Conservation (phyloP, 257 asterid genomes). For the Knoxia roxburghii region DNA sequence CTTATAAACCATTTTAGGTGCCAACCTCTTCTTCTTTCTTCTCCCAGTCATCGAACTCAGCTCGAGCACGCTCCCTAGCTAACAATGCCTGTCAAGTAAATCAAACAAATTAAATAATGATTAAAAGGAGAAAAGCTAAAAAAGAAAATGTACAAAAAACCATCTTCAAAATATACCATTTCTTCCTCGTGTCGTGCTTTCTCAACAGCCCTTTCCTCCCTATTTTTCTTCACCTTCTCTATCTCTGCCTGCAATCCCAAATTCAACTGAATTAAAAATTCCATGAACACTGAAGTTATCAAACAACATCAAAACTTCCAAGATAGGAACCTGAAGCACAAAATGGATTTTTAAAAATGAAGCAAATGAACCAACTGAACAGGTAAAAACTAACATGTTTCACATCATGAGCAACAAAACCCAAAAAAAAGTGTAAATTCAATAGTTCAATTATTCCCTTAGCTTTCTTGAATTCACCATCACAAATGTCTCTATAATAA, state of each 20-base stretch:
- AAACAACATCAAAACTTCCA: neutral
- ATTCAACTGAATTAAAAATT: neutral
- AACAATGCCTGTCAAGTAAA: conserved; percentile 49
- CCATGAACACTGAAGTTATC: neutral
- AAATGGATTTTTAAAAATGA: neutral
- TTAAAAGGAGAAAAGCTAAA: neutral
- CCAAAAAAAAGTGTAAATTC: neutral
- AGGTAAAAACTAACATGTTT: neutral
- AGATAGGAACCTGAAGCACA: too few species aligned
- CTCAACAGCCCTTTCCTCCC: conserved; percentile 94
- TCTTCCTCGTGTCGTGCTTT: conserved; percentile 98
- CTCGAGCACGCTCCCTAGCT: conserved; percentile 96
- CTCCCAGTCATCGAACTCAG: conserved; percentile 99
- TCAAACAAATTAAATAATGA: neutral
- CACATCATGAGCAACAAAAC: neutral
- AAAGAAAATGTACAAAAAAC: conserved; percentile 7
- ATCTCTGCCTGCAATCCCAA: conserved; percentile 64
- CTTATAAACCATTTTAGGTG: neutral
- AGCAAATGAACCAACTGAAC: neutral
- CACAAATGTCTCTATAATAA: too few species aligned
- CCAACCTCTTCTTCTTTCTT: conserved; percentile 95
- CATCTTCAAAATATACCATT: conserved; percentile 42
- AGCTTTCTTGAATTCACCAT: neutral
- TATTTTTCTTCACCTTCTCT: conserved; percentile 89
- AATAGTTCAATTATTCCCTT: too few species aligned